Conservation (phyloP, 1,284 basidiomycete species). For the Stygiomarasmius scandens region DNA sequence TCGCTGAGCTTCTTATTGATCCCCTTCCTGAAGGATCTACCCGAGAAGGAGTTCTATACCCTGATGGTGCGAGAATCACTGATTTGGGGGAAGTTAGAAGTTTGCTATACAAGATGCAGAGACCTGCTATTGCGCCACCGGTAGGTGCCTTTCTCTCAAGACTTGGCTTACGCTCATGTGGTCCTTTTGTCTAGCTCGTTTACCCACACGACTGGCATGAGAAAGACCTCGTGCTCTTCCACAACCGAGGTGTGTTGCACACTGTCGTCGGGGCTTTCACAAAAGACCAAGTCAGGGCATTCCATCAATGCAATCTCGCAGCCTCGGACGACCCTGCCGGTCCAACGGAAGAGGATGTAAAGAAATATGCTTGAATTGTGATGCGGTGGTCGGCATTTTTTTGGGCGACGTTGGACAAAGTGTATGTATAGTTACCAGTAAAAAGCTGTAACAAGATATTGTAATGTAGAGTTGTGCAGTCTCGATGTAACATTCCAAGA, state of each 20-base stretch:
- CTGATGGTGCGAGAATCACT: constrained; percentile 72
- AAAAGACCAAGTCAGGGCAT: constrained; percentile 71
- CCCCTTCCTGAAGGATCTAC: constrained; percentile 59
- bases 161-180: not conserved
- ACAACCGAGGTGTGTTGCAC: constrained; percentile 79
- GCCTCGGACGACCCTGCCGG: constrained; percentile 72
- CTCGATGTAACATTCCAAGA: too few relatives aligned
- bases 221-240: constrained; percentile 69
- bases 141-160: constrained; percentile 33
- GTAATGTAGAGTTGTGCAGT: too few relatives aligned
- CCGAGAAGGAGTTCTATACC: constrained; percentile 63
- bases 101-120: constrained; percentile 76
- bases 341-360: constrained; percentile 63
- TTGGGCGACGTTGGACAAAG: too few relatives aligned
- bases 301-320: constrained; percentile 85
- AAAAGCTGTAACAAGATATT: too few relatives aligned
- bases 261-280: constrained; percentile 78
- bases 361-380: constrained; percentile 54
- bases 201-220: constrained; percentile 71
- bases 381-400: not conserved
- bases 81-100: constrained; percentile 74
- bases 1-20: constrained; percentile 56
- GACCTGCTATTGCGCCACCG: constrained; percentile 76
- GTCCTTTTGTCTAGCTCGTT: constrained; percentile 42
- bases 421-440: too few relatives aligned